Conservation (phyloP, 2,329 filamentous ascomycete species). For the Hymenoscyphus fraxineus region DNA sequence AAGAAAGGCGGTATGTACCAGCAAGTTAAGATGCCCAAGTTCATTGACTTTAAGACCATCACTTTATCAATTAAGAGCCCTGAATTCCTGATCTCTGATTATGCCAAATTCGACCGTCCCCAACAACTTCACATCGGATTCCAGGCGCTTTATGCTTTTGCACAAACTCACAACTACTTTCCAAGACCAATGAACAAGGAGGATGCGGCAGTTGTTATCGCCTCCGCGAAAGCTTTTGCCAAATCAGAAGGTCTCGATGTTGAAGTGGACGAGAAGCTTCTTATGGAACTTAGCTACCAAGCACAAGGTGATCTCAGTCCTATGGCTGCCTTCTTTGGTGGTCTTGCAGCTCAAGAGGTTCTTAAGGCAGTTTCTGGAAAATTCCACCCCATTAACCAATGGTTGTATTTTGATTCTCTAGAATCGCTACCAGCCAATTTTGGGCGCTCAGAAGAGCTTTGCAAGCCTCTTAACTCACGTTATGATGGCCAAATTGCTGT, state of each 20-base stretch:
- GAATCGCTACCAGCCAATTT: conserved; percentile 80
- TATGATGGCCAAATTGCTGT: conserved; percentile 98
- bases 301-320: conserved; percentile 86
- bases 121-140: conserved; percentile 88
- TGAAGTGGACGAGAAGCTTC: conserved; percentile 86
- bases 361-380: conserved; percentile 97
- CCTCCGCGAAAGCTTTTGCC: conserved; percentile 70
- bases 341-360: conserved; percentile 88
- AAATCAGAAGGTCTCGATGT: conserved; percentile 71
- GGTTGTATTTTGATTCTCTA: conserved; percentile 96
- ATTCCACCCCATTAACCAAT: conserved; percentile 93
- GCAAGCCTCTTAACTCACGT: conserved; percentile 77
- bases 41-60: conserved; percentile 82
- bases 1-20: conserved; percentile 83
- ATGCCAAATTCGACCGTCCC: conserved; percentile 95
- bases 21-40: conserved; percentile 98
- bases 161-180: conserved; percentile 67
- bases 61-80: conserved; percentile 77
- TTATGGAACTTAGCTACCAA: conserved; percentile 92
- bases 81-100: conserved; percentile 88
- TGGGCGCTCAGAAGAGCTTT: conserved; percentile 77
- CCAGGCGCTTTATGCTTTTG: conserved; percentile 86
- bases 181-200: conserved; percentile 80
- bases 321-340: conserved; percentile 93
- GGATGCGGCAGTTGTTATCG: conserved; percentile 75